These are phyloP conservation scores for Cladophialophora immunda DNA, from an alignment of 2,329 filamentous ascomycete species.

Conservation along the genomic window DNA sequence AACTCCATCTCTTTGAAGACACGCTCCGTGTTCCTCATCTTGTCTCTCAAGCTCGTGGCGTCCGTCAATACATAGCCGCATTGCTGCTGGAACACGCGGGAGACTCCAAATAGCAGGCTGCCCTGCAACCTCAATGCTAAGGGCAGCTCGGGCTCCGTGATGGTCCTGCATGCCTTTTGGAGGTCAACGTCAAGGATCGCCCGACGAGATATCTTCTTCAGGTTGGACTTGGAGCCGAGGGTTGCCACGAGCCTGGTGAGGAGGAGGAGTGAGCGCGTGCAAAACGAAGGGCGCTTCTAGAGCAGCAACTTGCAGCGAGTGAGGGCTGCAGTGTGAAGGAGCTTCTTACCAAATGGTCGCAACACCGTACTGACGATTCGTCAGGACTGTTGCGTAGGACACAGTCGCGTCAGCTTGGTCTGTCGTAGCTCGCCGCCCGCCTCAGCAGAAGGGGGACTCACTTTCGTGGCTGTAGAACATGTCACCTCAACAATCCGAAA, in stretches of 20 bases:
- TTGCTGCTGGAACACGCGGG: slow-evolving; percentile 86
- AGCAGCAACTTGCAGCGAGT: background rate
- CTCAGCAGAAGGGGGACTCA: slow-evolving; percentile 55
- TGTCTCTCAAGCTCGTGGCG: slow-evolving; percentile 75
- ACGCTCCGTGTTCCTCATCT: slow-evolving; percentile 74
- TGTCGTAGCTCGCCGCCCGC: background rate
- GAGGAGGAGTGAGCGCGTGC: slow-evolving; percentile 39
- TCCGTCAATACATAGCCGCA: slow-evolving; percentile 86
- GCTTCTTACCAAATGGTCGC: slow-evolving; percentile 83
- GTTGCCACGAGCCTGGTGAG: slow-evolving; percentile 84
- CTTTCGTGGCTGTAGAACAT: slow-evolving; percentile 99
- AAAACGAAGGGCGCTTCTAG: background rate
- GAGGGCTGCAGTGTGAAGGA: no score
- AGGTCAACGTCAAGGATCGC: slow-evolving; percentile 90
- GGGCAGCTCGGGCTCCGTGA: slow-evolving; percentile 82
- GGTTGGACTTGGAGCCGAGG: slow-evolving; percentile 74
- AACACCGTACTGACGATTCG: slow-evolving; percentile 86
- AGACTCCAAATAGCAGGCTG: slow-evolving; percentile 86
- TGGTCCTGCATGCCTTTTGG: slow-evolving; percentile 85
- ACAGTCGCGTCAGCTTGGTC: background rate
- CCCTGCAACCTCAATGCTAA: slow-evolving; percentile 90
- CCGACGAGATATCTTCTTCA: slow-evolving; percentile 80
- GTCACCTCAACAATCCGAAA: background rate
- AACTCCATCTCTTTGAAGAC: slow-evolving; percentile 66
- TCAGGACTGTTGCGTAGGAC: slow-evolving; percentile 71